Evolutionary conservation across 805 yeast species (phyloP), one percentile per base, ranked within the genome.

Genomic region (Candida koratica): DNA sequence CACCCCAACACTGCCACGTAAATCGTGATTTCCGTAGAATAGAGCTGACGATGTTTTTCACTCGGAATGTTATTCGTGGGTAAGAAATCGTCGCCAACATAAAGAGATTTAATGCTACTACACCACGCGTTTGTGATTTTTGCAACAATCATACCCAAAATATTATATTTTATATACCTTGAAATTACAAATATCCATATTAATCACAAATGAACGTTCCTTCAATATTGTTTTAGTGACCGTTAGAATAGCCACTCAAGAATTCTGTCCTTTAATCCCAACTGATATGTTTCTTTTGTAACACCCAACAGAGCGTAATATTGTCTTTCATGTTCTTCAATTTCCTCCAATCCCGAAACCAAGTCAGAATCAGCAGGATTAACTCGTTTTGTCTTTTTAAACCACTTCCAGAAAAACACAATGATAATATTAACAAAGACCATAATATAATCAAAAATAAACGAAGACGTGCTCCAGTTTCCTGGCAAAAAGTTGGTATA

Each of bases 381-480:
- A 31, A 72, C 48, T 38, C 53, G 53, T 32, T 60, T 61, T 7
- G 69, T 54, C 38, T 51, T 55, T 46, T 59, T 64, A 29, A 55
- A 19, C 4, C 64, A 15, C 34, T 67, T 65, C 68, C 69, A 66
- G 28, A 51, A 38, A n/a, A 55, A 37, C 42, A 48, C 56, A 17
- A 62, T 55, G 6, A 55, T 61, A 18, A 57, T 37, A 6, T 56
- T 47, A 8, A 66, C 56, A 41, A 84, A 84, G 10, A 86, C 70
- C 80, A 83, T 80, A 41, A 86, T 64, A 51, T 86, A 86, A 49
- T 73, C 73, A 58, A 77, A 82, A 47, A 84, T 63, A 60, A 86
- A 86, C 7, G 68, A 61, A 36, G 77, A 64, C 12, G 69, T 67
- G 16, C 65, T 55, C 89, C 93, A 85, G 4, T n/a, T 28, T 14